Base-by-base conservation (phyloP, 768 basidiomycete genomes). In the Auricularia sp. region DNA sequence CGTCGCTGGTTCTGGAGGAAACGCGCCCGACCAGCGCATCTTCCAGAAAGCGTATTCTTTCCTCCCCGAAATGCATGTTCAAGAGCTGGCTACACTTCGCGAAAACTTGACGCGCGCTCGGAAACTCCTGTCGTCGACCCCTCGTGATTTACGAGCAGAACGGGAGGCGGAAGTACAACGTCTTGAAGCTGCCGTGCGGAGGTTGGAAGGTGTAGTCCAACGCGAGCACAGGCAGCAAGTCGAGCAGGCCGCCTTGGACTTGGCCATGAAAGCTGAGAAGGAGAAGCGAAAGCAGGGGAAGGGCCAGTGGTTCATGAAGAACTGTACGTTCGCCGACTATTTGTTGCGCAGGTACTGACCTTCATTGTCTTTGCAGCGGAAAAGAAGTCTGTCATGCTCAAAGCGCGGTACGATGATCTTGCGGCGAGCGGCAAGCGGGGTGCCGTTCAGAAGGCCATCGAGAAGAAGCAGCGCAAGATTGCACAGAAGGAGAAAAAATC, bases 401-500 rank as follows among this genome's bases (percentile, higher is more conserved):
- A 86, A 63, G 90, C 93, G 16, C 82, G 87, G 65, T 92, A 90
- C 72, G 88, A 94, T 33, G 88, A 88, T 6, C 80, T 94, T 54
- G 87, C 89, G 3, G 81, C 82, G 18, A 78, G 82, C 64, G 94
- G 93, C 3, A 94, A 95, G 7, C 85, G 84, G 68, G 76, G 80
- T 3, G 92, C 92, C 0, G 90, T 95, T 63, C 91, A 89, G 72
- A 94, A 89, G 75, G 91, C 85, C 4, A 85, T 96, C 35, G 91
- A 91, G 70, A 95, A 90, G 82, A 94, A 86, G 74, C 86, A 90
- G 75, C 91, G 85, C 74, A 96, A 94, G 79, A 78, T 88, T 21
- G 82, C 82, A 62, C 91, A 93, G 75, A 94, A 90, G 74, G 94
- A 96, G 79, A 96, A 95, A 76, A 89, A 84, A 70, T 86, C 82